Evolutionary conservation across 1,284 basidiomycete genomes (phyloP).

Genomic region (Gomphus bonarii): DNA sequence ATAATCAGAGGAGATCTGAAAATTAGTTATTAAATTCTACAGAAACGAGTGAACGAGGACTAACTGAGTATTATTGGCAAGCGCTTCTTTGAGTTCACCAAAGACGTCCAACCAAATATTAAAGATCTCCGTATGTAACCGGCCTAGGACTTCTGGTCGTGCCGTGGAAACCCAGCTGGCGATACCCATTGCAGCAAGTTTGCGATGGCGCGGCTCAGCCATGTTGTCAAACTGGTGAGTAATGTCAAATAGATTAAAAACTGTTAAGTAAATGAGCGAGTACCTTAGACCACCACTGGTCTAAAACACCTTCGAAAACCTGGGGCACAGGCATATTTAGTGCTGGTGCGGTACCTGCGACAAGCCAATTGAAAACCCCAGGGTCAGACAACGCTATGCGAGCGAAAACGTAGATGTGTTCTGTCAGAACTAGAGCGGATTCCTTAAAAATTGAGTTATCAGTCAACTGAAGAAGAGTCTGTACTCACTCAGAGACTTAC

Average conservation of each 20-base stretch:
- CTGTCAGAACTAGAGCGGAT: slow-evolving; percentile 44
- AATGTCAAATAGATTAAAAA: slow-evolving; percentile 2
- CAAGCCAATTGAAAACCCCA: slow-evolving; percentile 54
- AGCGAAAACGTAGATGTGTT: slow-evolving; percentile 59
- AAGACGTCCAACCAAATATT: slow-evolving; percentile 89
- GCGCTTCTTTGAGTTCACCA: slow-evolving; percentile 72
- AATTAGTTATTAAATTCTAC: not conserved
- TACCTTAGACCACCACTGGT: slow-evolving; percentile 75
- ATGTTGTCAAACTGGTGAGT: slow-evolving; percentile 68
- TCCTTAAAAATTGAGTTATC: slow-evolving; percentile 25
- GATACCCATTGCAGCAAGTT: slow-evolving; percentile 64
- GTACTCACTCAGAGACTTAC: slow-evolving; percentile 24
- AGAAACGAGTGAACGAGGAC: not conserved
- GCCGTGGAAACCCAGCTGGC: slow-evolving; percentile 63
- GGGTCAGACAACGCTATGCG: slow-evolving; percentile 56
- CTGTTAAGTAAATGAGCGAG: slow-evolving; percentile 14
- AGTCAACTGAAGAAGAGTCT: not conserved
- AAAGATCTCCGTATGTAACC: slow-evolving; percentile 66
- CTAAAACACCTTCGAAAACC: slow-evolving; percentile 55
- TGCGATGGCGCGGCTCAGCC: slow-evolving; percentile 67
- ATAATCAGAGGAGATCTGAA: slow-evolving; percentile 9
- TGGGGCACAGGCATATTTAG: slow-evolving; percentile 38
- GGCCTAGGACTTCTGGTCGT: slow-evolving; percentile 55
- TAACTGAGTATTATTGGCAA: slow-evolving; percentile 21
- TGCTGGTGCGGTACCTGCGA: slow-evolving; percentile 44